Evolutionary conservation across 164 flowering plant species (phyloP).

Genomic region (Chimonanthus salicifolius): DNA sequence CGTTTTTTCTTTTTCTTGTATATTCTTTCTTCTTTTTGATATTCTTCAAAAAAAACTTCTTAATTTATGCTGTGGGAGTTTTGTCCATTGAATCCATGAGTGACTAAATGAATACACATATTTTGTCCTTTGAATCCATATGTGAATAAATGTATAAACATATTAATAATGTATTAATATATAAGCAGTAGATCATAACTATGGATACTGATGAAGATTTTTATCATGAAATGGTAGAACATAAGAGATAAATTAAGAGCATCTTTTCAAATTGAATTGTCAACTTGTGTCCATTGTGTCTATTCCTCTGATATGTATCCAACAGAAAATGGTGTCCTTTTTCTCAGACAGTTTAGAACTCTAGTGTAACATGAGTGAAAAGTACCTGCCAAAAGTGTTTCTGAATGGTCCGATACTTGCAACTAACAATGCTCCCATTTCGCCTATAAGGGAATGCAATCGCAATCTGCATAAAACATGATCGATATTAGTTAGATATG

Average conservation of each 20-base stretch:
- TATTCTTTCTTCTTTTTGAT: too few species aligned
- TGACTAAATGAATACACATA: too few species aligned
- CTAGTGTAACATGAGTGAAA: not conserved
- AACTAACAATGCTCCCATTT: slow-evolving; percentile 59
- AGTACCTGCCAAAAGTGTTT: slow-evolving; percentile 87
- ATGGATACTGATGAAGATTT: too few species aligned
- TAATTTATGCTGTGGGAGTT: too few species aligned
- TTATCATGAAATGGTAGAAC: too few species aligned
- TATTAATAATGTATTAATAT: too few species aligned
- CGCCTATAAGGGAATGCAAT: slow-evolving; percentile 78
- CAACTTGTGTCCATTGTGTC: not conserved
- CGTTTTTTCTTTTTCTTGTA: too few species aligned
- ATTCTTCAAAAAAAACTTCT: too few species aligned
- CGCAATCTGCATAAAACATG: slow-evolving; percentile 34
- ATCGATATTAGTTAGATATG: not conserved
- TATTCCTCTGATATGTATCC: not conserved
- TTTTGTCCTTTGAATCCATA: too few species aligned
- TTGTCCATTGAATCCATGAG: too few species aligned
- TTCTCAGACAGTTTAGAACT: slow-evolving; percentile 2
- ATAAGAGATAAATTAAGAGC: not conserved
- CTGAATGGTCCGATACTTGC: slow-evolving; percentile 66
- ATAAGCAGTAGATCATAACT: too few species aligned
- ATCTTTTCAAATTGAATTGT: not conserved
- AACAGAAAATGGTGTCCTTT: not conserved
- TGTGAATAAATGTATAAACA: too few species aligned